Evolutionary conservation across 306 rosid genomes (phyloP), one percentile per base, ranked within the genome.

Genomic region (Aeschynomene evenia): DNA sequence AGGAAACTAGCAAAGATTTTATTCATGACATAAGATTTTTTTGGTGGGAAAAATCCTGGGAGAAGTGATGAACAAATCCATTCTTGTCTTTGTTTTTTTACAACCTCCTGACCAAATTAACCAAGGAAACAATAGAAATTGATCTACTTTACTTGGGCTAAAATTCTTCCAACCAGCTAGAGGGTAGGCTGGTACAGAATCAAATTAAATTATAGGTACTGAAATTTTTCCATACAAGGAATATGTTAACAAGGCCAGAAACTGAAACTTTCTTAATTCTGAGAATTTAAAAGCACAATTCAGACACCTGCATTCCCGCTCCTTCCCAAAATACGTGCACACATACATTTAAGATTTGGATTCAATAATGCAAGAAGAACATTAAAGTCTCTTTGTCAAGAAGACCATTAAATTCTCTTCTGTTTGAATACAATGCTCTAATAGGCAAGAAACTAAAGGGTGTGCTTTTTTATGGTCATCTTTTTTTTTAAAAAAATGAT

Each of bases 211-310:
- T 20, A 29, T 20, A 20, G 49, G 37, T 33, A 12, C 22, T 43
- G 63, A 26, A 67, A 57, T 45, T 59, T 56, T 66, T 53, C 21
- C 56, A 16, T 15, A 15, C 37, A 60, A 75, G 59, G 52, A 48
- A 37, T 52, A 15, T 48, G 23, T 16, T n/a, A 52, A 63, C 66
- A 61, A 43, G 39, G 16, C 29, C 31, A 71, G 43, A 70, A 77
- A 40, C 18, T n/a, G 9, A 21, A 73, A 37, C 49, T 45, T 53
- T 53, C 14, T 37, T 24, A 20, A 4, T 22, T 8, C 3, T 6
- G 0, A 22, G 39, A 21, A 61, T 7, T 18, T 18, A 28, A 34
- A 40, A 40, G 48, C 26, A 53, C 54, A 40, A 6, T 14, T 19
- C 39, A 15, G 14, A 61, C 48, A 40, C 22, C 51, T 23, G 20